Evolutionary conservation across 495 filamentous ascomycete genomes (phyloP).

Genomic region (Neurospora sp.): DNA sequence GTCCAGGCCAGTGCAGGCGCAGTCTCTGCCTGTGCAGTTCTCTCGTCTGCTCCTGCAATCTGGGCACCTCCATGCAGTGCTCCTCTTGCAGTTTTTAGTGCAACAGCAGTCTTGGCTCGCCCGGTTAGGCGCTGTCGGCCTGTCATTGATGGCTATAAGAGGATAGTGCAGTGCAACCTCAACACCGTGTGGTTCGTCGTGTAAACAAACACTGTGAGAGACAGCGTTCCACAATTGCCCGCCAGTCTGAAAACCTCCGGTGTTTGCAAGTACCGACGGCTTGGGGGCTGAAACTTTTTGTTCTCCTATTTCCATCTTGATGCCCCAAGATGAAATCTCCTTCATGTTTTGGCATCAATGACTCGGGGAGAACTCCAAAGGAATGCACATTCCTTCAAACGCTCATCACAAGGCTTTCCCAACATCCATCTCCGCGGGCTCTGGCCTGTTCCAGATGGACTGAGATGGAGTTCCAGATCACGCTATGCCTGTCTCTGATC

Average conservation of each 20-base stretch:
- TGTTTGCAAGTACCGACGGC: neutral
- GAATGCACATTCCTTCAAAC: neutral
- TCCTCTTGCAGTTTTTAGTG: neutral
- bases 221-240: neutral
- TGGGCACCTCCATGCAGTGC: neutral
- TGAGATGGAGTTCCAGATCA: neutral
- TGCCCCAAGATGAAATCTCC: neutral
- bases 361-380: no score
- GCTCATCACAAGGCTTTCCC: neutral
- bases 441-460: neutral
- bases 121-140: neutral
- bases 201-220: neutral
- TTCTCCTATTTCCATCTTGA: neutral
- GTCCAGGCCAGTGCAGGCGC: neutral
- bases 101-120: neutral
- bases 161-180: neutral
- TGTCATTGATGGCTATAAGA: neutral
- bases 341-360: neutral
- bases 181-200: neutral
- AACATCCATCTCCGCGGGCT: neutral
- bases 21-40: no score
- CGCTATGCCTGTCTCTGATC: neutral
- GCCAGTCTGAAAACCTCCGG: neutral
- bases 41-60: neutral
- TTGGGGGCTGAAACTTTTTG: neutral